Base-by-base conservation (phyloP, 78 protist species). In the Guillardia theta region DNA sequence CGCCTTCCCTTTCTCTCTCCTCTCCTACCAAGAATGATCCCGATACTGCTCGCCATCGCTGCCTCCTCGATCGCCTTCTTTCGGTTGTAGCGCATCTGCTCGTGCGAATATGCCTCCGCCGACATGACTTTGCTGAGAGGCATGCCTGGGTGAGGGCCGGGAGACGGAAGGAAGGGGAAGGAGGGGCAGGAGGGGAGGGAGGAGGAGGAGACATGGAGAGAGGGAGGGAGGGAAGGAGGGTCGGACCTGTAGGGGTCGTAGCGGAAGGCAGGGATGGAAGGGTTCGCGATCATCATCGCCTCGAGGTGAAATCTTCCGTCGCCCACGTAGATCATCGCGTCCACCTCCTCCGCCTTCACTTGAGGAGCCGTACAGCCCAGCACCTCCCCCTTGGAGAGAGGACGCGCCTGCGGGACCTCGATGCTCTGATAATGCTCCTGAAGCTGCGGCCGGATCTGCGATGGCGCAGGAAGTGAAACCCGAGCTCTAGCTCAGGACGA, bases 281-380 rank as follows among this genome's bases (percentile, higher is more conserved):
- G 88, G 77, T 54, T 58, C 77, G 93, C 58, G 64, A 88, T 83
- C 58, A 45, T 37, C 21, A 78, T 37, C 45, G 90, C 90, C 96
- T 99, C 99, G 39, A 98, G 95, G 93, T 99, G 99, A 94, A 99
- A 99, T 48, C 99, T 95, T 9, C 99, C 99, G 76, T 99, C 99
- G 5, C 98, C 99, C 4, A 99, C 53, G 94, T 80, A 80, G 83
- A 70, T 12, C 41, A 70, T 43, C 41, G 41, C 33, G 41, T 70
- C 83, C 2, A 58, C 6, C 2, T 6, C 6, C 1, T 8, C 70
- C 27, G 70, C 70, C 39, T 58, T 15, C 10, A 37, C 43, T 27
- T 1, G 87, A 5, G 87, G 87, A 4, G 87, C 87, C 47, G 87
- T 76, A 44, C 87, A 76, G 30, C 87, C 87, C 39, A 76, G 43